Base-by-base conservation (phyloP, 2,329 filamentous ascomycete genomes). In the Geoglossum cookeanum region DNA sequence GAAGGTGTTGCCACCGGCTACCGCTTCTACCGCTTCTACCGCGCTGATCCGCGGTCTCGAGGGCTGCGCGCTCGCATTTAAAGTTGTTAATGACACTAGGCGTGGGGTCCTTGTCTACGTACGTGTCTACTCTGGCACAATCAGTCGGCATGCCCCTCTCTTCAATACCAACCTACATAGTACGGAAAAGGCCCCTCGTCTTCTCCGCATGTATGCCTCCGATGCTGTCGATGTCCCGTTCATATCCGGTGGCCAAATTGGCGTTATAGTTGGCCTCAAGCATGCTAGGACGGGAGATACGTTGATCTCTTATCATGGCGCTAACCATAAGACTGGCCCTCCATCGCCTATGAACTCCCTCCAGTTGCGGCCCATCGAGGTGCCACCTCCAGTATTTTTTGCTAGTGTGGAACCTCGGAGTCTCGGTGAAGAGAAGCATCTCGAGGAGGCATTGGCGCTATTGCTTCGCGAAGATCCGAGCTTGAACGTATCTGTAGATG, bases 351-450 rank as follows among this genome's bases (percentile, higher is more conserved):
- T 95, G 54, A 81, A 83, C 55, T 82, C 78, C 15, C 72, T 97
- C 15, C 89, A 95, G 65, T 79, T 98, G 39, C 81, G 88, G 15
- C 88, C 92, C 0, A 92, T 94, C 32, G 79, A 86, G 59, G 87
- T 96, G 0, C 91, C 92, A 0, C 89, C 92, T 0, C 89, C 92
- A 0, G 92, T 98, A 0, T 95, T 96, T 65, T 98, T 97, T 68
- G 84, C 94, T n/a, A 87, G 90, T 59, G 83, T 97, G 32, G 91
- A 97, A 61, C 87, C 81, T 17, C 72, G 88, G 62, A 84, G 87
- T 63, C 73, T 87, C 35, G 78, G 84, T 35, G 88, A 90, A 62
- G 85, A 89, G 63, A 90, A 89, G 63, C 79, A 84, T 59, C 79
- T 98, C 4, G 80, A 87, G 58, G 80, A 84, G 4, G 84, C 85